Base-by-base conservation (phyloP, 2,329 filamentous ascomycete genomes). In the Colletotrichum sp. region DNA sequence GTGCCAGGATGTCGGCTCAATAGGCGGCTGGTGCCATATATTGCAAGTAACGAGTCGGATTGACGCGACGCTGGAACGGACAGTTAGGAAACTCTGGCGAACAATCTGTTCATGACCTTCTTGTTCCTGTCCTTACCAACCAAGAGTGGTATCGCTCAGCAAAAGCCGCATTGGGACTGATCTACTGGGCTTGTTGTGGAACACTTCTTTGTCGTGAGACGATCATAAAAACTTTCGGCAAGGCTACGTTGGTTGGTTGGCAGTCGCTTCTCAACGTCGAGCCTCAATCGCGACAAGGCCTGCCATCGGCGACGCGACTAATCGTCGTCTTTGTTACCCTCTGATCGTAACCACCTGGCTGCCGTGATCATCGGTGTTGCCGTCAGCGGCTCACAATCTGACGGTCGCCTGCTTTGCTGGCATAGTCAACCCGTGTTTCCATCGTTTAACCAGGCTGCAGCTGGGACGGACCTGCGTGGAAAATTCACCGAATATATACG, bases 131-230 rank as follows among this genome's bases (percentile, higher is more conserved):
- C 28, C 8, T 52, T 24, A 24, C 30, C 32, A 52, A 16, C 18
- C 24, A 30, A n/a, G 39, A 57, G 24, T 71, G 62, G 4, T 9
- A 10, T 26, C 16, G 8, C 60, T 24, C 52, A 55, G 30, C 36
- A 55, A 55, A 18, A 10, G 36, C 63, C 70, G 52, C 24, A 69
- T 49, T 24, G 15, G 57, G 57, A 44, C 30, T 36, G 64, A 65
- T 73, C 32, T n/a, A 49, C 70, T 44, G 32, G 26, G 21, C 24
- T 24, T 28, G 16, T 10, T 30, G 62, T 10, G 36, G 28, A 16
- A 59, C 26, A 55, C 10, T 39, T 67, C 72, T 76, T 76, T 76
- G 73, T 76, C 32, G n/a, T 24, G 16, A 59, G 57, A 52, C 24
- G 70, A 76, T 73, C 44, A 32, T n/a, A 60, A 32, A 21, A 49